These are phyloP conservation scores for Albatrellus sp. DNA, from an alignment of 1,284 basidiomycete genomes.

Conservation along the genomic window DNA sequence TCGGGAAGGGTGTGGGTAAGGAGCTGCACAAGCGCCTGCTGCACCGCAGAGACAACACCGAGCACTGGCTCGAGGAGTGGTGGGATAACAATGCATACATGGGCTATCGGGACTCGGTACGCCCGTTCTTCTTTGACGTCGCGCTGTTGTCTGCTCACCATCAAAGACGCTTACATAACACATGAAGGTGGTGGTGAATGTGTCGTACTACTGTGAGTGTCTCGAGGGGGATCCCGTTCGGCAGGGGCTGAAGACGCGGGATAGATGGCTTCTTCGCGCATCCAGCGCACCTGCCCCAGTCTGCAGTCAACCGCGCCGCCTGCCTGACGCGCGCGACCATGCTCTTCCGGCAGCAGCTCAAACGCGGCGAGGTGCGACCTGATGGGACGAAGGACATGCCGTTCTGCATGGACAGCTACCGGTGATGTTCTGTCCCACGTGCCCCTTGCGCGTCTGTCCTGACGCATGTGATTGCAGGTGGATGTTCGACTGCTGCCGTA, in stretches of 20 bases:
- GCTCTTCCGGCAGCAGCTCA: slow-evolving; percentile 59
- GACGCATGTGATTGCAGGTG: slow-evolving; percentile 33
- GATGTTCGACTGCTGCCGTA: slow-evolving; percentile 88
- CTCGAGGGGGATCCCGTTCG: neutral
- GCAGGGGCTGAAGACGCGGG: neutral
- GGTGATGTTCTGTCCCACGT: slow-evolving; percentile 28
- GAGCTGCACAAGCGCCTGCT: slow-evolving; percentile 48
- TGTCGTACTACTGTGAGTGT: slow-evolving; percentile 69
- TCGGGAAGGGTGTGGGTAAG: slow-evolving; percentile 35
- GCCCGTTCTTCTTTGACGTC: slow-evolving; percentile 13
- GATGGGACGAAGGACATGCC: slow-evolving; percentile 67
- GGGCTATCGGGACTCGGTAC: slow-evolving; percentile 64
- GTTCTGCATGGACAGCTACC: slow-evolving; percentile 82
- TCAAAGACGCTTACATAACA: neutral
- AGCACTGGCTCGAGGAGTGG: slow-evolving; percentile 75
- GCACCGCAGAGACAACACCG: slow-evolving; percentile 15
- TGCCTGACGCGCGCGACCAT: slow-evolving; percentile 56
- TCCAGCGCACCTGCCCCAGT: slow-evolving; percentile 45
- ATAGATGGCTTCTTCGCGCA: slow-evolving; percentile 67
- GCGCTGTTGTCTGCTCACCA: neutral
- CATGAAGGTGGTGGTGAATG: slow-evolving; percentile 61
- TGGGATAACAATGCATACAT: slow-evolving; percentile 70
- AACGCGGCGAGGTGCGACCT: slow-evolving; percentile 54
- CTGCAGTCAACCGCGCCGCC: slow-evolving; percentile 63
- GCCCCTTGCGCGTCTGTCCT: no score